These are phyloP conservation scores for Tetrapisispora nanseiensis DNA, from an alignment of 805 yeast species.

Conservation along the genomic window DNA sequence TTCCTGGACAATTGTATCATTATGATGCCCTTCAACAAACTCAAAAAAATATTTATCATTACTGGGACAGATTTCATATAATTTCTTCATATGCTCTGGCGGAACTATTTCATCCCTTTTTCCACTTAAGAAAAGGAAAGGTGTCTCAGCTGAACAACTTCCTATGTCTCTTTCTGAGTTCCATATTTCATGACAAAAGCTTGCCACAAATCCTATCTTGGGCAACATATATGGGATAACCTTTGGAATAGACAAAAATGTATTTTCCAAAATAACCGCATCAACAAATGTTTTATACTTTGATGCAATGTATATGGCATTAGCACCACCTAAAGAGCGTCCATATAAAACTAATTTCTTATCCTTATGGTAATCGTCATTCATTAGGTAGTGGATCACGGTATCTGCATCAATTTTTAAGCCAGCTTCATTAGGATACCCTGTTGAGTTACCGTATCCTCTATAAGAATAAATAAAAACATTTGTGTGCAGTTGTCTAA, in stretches of 20 bases:
- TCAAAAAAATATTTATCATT: slow-evolving; percentile 41
- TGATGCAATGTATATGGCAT: slow-evolving; percentile 71
- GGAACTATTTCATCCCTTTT: slow-evolving; percentile 84
- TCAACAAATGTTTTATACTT: slow-evolving; percentile 39
- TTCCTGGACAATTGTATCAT: slow-evolving; percentile 67
- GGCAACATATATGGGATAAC: slow-evolving; percentile 72
- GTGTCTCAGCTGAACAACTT: slow-evolving; percentile 42
- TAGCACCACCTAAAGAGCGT: slow-evolving; percentile 91
- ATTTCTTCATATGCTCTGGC: slow-evolving; percentile 61
- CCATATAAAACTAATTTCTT: slow-evolving; percentile 62
- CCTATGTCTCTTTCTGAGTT: slow-evolving; percentile 55
- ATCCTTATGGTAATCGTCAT: slow-evolving; percentile 42
- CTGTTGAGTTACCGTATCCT: slow-evolving; percentile 80
- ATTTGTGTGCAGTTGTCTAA: slow-evolving; percentile 52
- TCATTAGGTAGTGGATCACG: slow-evolving; percentile 45
- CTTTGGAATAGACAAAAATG: slow-evolving; percentile 69
- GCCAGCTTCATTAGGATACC: slow-evolving; percentile 67
- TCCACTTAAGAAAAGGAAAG: slow-evolving; percentile 66
- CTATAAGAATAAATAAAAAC: slow-evolving; percentile 80
- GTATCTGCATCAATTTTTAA: slow-evolving; percentile 74
- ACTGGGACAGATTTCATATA: slow-evolving; percentile 45
- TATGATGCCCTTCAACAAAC: slow-evolving; percentile 60
- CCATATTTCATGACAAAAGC: slow-evolving; percentile 74
- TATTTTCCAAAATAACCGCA: slow-evolving; percentile 75
- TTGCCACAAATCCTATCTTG: slow-evolving; percentile 41